Percentiles rank a stretch among this genome's conserved stretches.
Conservation (phyloP, 2,329 filamentous ascomycete species). For the Balansia obtecta region DNA sequence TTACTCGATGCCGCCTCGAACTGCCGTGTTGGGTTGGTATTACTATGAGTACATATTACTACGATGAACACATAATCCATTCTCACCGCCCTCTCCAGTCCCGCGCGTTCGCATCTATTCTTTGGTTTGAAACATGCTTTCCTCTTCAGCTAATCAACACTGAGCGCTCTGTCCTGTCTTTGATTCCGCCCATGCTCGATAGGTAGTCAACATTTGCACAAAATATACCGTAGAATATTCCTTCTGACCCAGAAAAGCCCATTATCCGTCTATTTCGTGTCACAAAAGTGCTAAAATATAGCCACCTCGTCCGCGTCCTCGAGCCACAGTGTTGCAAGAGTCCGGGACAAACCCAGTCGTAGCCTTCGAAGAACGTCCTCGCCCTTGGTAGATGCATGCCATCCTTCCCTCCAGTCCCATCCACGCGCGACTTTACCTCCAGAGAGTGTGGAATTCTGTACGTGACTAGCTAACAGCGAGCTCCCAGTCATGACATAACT, state of each 20-base stretch:
- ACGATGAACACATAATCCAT: too few relatives aligned
- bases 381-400: conserved; percentile 53
- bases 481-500: conserved; percentile 62
- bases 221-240: background rate
- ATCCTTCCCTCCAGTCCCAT: conserved; percentile 70
- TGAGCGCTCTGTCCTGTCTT: background rate
- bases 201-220: background rate
- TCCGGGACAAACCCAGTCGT: conserved; percentile 60
- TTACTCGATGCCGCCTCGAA: too few relatives aligned
- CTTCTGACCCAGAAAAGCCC: background rate
- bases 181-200: background rate
- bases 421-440: conserved; percentile 44
- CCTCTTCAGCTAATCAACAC: background rate
- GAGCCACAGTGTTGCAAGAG: conserved; percentile 59
- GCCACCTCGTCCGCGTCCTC: conserved; percentile 48
- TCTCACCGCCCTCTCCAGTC: too few relatives aligned
- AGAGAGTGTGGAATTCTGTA: conserved; percentile 46
- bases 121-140: background rate
- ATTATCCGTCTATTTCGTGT: background rate
- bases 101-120: background rate
- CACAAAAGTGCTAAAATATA: conserved; percentile 18
- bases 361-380: conserved; percentile 61
- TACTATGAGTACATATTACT: too few relatives aligned
- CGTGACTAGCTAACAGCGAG: conserved; percentile 53
- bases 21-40: too few relatives aligned